Evolutionary conservation across 1,284 basidiomycete genomes (phyloP).

Genomic region (Trichosporon ovoides): DNA sequence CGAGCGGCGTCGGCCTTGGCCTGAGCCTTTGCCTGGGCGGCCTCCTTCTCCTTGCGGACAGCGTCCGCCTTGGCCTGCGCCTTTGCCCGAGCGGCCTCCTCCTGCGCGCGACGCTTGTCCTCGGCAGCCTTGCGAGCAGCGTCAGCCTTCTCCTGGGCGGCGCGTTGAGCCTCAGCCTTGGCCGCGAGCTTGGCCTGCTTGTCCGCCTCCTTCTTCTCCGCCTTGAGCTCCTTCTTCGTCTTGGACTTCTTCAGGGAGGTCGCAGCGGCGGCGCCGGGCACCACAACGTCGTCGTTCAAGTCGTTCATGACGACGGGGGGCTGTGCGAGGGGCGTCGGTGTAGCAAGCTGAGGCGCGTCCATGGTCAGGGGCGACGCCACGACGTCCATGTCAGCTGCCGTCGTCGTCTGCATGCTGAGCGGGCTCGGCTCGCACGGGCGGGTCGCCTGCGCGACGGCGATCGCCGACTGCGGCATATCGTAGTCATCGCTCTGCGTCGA

Average conservation of each 20-base stretch:
- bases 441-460: constrained; percentile 10
- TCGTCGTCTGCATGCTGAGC: constrained; percentile 29
- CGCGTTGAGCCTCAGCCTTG: constrained; percentile 14
- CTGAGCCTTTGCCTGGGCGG: constrained; percentile 15
- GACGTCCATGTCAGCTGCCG: constrained; percentile 16
- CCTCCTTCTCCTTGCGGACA: constrained; percentile 19
- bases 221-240: constrained; percentile 69
- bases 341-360: not conserved
- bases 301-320: not conserved
- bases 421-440: constrained; percentile 25
- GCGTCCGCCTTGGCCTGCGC: constrained; percentile 18
- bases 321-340: not conserved
- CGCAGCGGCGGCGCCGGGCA: constrained; percentile 1
- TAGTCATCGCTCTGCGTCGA: not conserved
- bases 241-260: constrained; percentile 43
- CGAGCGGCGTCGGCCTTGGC: constrained; percentile 18
- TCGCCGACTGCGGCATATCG: constrained; percentile 9
- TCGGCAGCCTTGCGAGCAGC: constrained; percentile 15
- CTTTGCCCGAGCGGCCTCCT: constrained; percentile 18
- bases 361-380: constrained; percentile 4
- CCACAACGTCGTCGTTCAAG: not conserved
- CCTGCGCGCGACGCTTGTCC: constrained; percentile 17
- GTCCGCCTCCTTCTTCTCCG: constrained; percentile 53
- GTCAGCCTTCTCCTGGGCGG: constrained; percentile 21
- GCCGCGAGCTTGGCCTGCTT: constrained; percentile 16